Conservation (phyloP, 331 rosid genomes). For the Pyracantha coccinea region DNA sequence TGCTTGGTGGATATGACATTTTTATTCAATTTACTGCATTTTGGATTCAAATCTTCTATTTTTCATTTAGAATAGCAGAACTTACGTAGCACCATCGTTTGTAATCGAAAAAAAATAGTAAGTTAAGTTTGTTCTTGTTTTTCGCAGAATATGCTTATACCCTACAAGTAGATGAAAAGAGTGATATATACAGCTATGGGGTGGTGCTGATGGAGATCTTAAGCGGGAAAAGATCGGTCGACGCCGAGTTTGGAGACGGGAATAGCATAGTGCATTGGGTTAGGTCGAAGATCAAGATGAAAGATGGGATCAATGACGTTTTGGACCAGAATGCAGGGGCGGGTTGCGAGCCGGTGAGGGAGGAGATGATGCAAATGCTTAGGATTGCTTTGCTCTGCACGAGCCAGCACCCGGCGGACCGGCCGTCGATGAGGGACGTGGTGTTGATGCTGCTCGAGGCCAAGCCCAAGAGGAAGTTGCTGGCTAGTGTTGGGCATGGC, state of each 20-base stretch:
- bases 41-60: no score
- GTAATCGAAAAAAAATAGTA: no score
- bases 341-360: constrained; percentile 49
- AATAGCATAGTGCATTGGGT: constrained; percentile 94
- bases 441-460: constrained; percentile 81
- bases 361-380: constrained; percentile 90
- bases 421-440: constrained; percentile 93
- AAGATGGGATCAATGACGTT: constrained; percentile 42
- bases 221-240: constrained; percentile 58
- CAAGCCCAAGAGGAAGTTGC: constrained; percentile 64
- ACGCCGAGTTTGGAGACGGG: constrained; percentile 75
- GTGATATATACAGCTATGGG: constrained; percentile 87
- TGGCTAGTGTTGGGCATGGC: constrained; percentile 10
- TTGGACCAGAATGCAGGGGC: constrained; percentile 73
- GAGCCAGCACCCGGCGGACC: constrained; percentile 62
- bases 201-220: constrained; percentile 82
- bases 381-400: constrained; percentile 83
- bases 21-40: no score
- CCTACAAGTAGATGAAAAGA: constrained; percentile 90
- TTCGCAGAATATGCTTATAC: constrained; percentile 85
- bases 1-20: no score
- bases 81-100: neutral
- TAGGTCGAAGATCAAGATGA: constrained; percentile 44
- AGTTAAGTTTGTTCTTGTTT: neutral
- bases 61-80: neutral